Conservation (phyloP, 768 basidiomycete species). For the Podaxis rugospora region DNA sequence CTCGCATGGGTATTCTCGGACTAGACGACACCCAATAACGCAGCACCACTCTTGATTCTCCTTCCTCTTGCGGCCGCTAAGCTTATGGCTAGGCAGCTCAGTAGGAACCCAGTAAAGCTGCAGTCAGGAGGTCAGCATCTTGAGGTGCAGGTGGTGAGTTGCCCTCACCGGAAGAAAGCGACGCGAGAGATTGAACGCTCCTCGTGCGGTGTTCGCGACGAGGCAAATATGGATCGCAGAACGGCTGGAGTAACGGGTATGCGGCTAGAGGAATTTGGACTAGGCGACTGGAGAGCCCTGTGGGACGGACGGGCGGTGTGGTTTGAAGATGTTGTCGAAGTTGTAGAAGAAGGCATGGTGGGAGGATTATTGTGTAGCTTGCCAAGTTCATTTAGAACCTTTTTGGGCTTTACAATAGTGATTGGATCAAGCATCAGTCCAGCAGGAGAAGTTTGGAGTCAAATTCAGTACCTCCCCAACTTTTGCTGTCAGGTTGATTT, state of each 20-base stretch:
- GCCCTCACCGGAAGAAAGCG: conserved; percentile 75
- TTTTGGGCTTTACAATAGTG: not conserved
- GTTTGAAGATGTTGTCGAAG: conserved; percentile 43
- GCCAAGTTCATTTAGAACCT: not conserved
- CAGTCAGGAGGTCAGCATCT: not conserved
- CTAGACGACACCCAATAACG: conserved; percentile 63
- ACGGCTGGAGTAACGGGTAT: conserved; percentile 84
- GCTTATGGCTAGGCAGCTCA: conserved; percentile 80
- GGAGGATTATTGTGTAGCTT: conserved; percentile 17
- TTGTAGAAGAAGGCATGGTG: conserved; percentile 41
- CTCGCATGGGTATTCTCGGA: conserved; percentile 7
- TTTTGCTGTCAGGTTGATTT: not conserved
- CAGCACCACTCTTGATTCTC: conserved; percentile 61
- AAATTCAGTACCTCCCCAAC: not conserved
- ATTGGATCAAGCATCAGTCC: conserved; percentile 8
- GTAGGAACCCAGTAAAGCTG: conserved; percentile 78
- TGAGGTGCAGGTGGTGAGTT: not conserved
- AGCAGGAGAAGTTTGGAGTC: too few relatives aligned
- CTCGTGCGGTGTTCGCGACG: conserved; percentile 75
- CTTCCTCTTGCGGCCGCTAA: conserved; percentile 67
- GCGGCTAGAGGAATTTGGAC: conserved; percentile 44
- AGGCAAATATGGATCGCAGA: conserved; percentile 80
- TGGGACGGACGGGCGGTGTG: conserved; percentile 36
- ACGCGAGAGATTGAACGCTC: conserved; percentile 81
- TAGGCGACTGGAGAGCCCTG: conserved; percentile 23